Evolutionary conservation across 176 grass and related monocot genomes (phyloP).

Genomic region (Carex myosuroides): DNA sequence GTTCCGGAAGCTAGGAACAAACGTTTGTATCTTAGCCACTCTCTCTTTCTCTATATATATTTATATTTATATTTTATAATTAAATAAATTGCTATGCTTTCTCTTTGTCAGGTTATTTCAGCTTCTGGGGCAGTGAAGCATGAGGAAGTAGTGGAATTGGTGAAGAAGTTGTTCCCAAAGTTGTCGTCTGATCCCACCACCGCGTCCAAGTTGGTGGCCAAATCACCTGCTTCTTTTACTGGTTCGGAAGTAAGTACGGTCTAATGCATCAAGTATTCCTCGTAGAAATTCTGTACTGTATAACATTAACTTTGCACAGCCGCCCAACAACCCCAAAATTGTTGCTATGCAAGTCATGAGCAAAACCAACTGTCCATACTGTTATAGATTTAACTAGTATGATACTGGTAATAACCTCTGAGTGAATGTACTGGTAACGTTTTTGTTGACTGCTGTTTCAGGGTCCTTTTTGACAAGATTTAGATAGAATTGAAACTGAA

Average conservation of each 20-base stretch:
- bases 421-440: background rate
- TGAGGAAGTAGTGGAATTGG: conserved; percentile 73
- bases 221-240: conserved; percentile 69
- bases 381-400: background rate
- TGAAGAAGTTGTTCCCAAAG: conserved; percentile 59
- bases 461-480: too few species aligned
- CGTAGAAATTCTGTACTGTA: background rate
- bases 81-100: background rate
- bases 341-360: background rate
- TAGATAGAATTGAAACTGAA: too few species aligned
- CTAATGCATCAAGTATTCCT: background rate
- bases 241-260: conserved; percentile 66
- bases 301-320: background rate
- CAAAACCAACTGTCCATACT: background rate
- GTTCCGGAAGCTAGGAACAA: too few species aligned
- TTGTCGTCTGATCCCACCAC: conserved; percentile 81
- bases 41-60: too few species aligned
- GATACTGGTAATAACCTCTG: background rate
- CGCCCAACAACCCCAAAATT: background rate
- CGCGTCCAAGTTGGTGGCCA: conserved; percentile 57
- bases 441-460: background rate
- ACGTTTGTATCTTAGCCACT: too few species aligned
- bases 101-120: conserved; percentile 67
- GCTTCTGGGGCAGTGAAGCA: conserved; percentile 86
- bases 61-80: background rate